Percentiles rank a stretch among this genome's conserved stretches.
These are phyloP conservation scores for Apiotrichum sp. DNA, from an alignment of 1,284 basidiomycete species.

Conservation along the genomic window DNA sequence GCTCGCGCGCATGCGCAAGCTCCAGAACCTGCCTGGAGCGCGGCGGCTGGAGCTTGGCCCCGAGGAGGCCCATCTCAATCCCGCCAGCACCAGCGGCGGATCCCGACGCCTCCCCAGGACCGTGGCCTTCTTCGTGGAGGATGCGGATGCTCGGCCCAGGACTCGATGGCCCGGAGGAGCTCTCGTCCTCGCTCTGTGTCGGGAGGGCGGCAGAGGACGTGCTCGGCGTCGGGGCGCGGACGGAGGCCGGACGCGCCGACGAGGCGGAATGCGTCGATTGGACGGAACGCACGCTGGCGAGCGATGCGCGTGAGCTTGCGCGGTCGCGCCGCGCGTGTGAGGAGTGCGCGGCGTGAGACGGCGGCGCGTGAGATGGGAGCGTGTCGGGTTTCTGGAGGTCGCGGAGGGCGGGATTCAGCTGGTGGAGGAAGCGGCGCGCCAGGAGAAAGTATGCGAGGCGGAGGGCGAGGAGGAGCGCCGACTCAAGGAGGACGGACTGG, in stretches of 20 bases:
- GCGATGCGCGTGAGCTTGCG: background rate
- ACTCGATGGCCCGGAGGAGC: conserved; percentile 9
- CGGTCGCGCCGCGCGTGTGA: background rate
- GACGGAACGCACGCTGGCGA: background rate
- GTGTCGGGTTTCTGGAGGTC: conserved; percentile 33
- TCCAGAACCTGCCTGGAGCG: conserved; percentile 23
- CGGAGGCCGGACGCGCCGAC: background rate
- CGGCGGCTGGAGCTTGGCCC: conserved; percentile 28
- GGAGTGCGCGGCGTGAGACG: background rate
- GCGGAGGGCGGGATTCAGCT: conserved; percentile 40
- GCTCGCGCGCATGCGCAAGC: conserved; percentile 21
- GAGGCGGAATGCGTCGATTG: no score
- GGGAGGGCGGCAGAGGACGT: no score
- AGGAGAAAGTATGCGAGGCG: conserved; percentile 38
- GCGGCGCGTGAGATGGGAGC: conserved; percentile 8
- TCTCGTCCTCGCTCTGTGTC: conserved; percentile 1
- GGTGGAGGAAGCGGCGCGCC: conserved; percentile 35
- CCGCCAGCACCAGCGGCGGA: background rate
- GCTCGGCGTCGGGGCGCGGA: background rate
- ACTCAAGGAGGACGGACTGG: conserved; percentile 28
- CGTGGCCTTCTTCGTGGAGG: conserved; percentile 8
- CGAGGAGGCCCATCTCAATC: conserved; percentile 26
- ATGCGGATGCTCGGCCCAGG: background rate
- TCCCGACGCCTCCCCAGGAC: conserved; percentile 1
- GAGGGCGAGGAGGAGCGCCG: conserved; percentile 33